These are phyloP conservation scores for Entoloma clypeatum DNA, from an alignment of 1,284 basidiomycete genomes.

Conservation along the genomic window DNA sequence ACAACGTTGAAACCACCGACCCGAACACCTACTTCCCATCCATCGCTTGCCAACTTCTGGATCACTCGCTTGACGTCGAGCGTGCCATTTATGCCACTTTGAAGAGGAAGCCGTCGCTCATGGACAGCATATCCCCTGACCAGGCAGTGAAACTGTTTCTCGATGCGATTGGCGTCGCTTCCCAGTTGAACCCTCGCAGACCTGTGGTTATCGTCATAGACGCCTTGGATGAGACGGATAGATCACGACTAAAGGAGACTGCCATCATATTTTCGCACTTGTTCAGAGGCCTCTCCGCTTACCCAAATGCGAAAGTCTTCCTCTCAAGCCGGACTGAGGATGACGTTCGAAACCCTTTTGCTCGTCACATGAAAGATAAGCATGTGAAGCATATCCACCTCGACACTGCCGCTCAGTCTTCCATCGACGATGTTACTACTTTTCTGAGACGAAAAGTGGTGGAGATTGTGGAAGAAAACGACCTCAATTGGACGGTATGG, in stretches of 20 bases:
- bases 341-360: background rate
- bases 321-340: conserved; percentile 1
- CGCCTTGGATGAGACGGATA: conserved; percentile 16
- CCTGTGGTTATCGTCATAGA: conserved; percentile 14
- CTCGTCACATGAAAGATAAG: background rate
- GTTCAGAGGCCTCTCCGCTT: background rate
- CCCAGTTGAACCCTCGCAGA: background rate
- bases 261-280: background rate
- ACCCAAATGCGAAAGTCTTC: background rate
- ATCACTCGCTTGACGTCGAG: background rate
- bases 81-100: background rate
- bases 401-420: conserved; percentile 4
- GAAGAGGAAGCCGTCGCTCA: background rate
- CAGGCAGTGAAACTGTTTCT: conserved; percentile 12
- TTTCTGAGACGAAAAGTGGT: background rate
- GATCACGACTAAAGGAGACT: background rate
- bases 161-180: background rate
- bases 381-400: conserved; percentile 4
- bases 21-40: conserved; percentile 12
- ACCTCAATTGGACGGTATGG: conserved; percentile 7
- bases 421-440: background rate
- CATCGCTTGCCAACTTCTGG: conserved; percentile 1
- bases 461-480: background rate
- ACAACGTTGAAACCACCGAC: conserved; percentile 12
- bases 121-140: background rate